These are phyloP conservation scores for Cucumis hystrix DNA, from an alignment of 306 rosid genomes.

Conservation along the genomic window DNA sequence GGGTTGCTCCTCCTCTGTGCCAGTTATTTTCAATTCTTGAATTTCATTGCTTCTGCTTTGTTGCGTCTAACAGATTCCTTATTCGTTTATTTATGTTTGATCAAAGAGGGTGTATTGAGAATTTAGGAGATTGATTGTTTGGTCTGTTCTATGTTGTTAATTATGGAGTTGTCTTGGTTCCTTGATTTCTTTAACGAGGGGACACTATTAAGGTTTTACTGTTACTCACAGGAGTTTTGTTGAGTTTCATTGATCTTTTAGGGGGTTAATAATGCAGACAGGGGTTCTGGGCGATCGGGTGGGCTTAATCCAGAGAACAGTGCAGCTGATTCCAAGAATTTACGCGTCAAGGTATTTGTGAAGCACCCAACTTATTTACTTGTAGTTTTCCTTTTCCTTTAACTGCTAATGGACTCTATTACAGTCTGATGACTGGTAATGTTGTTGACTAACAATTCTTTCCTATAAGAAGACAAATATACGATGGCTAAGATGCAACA, in stretches of 20 bases:
- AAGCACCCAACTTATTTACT: neutral
- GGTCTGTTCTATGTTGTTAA: neutral
- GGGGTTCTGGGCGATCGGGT: constrained; percentile 43
- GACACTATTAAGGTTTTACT: neutral
- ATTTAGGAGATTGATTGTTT: neutral
- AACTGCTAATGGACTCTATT: neutral
- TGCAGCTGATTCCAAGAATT: constrained; percentile 79
- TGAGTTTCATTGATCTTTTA: constrained; percentile 14
- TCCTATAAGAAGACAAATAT: neutral
- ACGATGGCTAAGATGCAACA: neutral
- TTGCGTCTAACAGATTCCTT: neutral
- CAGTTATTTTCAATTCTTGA: constrained; percentile 24
- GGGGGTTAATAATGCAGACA: constrained; percentile 38
- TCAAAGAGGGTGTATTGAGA: neutral
- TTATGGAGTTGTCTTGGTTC: neutral
- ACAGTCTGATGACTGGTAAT: neutral
- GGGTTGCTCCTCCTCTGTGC: constrained; percentile 82
- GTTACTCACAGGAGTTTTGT: neutral
- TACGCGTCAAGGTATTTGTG: constrained; percentile 68
- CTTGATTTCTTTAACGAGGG: neutral
- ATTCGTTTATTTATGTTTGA: neutral
- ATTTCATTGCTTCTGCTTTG: neutral
- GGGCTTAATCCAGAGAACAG: constrained; percentile 46
- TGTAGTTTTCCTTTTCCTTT: neutral
- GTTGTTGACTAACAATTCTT: neutral